phyloP scores from a whole-genome alignment of 1,284 basidiomycete genomes.

The Inonotus obliquus region DNA sequence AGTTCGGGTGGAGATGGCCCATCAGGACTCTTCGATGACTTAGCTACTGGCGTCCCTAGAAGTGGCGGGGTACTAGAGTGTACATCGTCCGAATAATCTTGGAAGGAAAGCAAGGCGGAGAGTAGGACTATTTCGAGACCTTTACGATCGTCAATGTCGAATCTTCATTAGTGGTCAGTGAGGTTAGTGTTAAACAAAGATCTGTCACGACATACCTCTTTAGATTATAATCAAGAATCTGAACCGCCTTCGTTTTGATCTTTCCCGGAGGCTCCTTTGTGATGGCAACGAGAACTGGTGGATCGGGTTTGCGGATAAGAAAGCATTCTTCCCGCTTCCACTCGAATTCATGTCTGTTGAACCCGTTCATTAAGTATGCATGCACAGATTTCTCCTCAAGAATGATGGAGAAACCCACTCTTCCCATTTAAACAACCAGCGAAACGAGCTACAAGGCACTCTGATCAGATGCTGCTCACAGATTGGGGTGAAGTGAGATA shows the following conservation, averaged over 20 bases:
- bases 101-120: slow-evolving; percentile 70
- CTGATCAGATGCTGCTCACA: background rate
- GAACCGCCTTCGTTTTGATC: slow-evolving; percentile 61
- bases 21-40: slow-evolving; percentile 4
- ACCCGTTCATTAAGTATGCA: background rate
- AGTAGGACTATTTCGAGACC: slow-evolving; percentile 79
- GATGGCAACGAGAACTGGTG: slow-evolving; percentile 74
- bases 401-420: slow-evolving; percentile 46
- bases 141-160: slow-evolving; percentile 78
- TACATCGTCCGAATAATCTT: slow-evolving; percentile 65
- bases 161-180: slow-evolving; percentile 38
- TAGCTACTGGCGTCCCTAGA: slow-evolving; percentile 13
- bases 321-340: slow-evolving; percentile 81
- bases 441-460: slow-evolving; percentile 40
- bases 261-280: slow-evolving; percentile 70
- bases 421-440: slow-evolving; percentile 79
- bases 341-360: slow-evolving; percentile 69
- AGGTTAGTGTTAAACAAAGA: background rate
- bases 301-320: slow-evolving; percentile 79
- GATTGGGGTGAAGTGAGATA: background rate
- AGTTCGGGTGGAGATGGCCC: slow-evolving; percentile 54
- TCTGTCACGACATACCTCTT: slow-evolving; percentile 44
- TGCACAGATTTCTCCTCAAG: background rate
- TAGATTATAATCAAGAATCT: slow-evolving; percentile 78
- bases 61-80: slow-evolving; percentile 23